phyloP scores from a whole-genome alignment of 2,329 filamentous ascomycete genomes.

The Aureobasidium sp. region DNA sequence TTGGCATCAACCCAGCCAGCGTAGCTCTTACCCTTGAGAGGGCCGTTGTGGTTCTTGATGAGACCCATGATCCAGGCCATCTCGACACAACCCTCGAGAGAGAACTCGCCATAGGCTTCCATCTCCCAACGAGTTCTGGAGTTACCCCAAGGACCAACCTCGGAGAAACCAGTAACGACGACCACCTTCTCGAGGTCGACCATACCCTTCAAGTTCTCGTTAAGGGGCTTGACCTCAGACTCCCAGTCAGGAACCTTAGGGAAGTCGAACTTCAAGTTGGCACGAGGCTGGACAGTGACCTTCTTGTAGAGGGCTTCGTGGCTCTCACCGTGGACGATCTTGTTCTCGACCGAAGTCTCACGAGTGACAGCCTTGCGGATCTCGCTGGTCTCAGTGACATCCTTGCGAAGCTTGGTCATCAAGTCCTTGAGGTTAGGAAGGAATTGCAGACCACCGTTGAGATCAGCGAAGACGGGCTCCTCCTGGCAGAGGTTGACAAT shows the following conservation, averaged over 20 bases:
- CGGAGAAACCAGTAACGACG: conserved; percentile 91
- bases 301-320: conserved; percentile 93
- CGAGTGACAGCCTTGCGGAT: conserved; percentile 89
- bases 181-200: conserved; percentile 97
- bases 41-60: conserved; percentile 97
- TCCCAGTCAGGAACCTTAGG: conserved; percentile 87
- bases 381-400: conserved; percentile 91
- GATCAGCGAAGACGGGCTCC: conserved; percentile 91
- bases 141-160: conserved; percentile 97
- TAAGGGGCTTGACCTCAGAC: conserved; percentile 78
- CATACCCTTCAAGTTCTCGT: conserved; percentile 88
- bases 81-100: conserved; percentile 92
- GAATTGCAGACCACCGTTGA: conserved; percentile 97
- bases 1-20: conserved; percentile 95
- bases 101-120: conserved; percentile 95
- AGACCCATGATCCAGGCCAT: conserved; percentile 99
- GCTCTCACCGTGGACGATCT: conserved; percentile 88
- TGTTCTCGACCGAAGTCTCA: conserved; percentile 94
- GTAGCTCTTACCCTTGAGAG: conserved; percentile 92
- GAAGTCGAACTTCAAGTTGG: conserved; percentile 98
- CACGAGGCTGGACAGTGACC: conserved; percentile 83
- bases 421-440: conserved; percentile 89
- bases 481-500: conserved; percentile 93
- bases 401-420: conserved; percentile 88
- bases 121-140: conserved; percentile 98